Conservation (phyloP, 2,329 filamentous ascomycete genomes). For the Pestalotiopsis sp. region DNA sequence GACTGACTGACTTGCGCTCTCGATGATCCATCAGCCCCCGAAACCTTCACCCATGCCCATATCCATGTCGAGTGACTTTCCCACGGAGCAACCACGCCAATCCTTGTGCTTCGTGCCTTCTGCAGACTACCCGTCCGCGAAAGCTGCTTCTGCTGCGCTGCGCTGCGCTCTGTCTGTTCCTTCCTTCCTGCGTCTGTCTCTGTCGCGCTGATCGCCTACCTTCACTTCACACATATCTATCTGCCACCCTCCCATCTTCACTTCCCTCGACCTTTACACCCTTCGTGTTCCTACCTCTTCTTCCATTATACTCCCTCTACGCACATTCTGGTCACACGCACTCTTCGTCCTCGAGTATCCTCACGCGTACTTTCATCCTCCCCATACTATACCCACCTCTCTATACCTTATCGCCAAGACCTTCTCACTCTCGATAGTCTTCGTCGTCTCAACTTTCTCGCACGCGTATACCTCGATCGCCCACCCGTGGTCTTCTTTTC, state of each 20-base stretch:
- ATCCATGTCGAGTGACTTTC: not conserved
- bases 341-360: conserved; percentile 18
- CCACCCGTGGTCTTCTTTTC: conserved; percentile 13
- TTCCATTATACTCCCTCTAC: not conserved
- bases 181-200: not conserved
- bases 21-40: conserved; percentile 7
- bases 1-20: conserved; percentile 8
- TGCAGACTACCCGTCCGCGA: not conserved
- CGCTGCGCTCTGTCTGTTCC: not conserved
- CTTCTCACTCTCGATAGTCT: conserved; percentile 10
- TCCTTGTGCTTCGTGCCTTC: conserved; percentile 3
- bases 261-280: not conserved
- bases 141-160: not conserved
- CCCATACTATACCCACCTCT: not conserved
- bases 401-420: conserved; percentile 8
- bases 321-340: not conserved
- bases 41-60: conserved; percentile 4
- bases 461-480: not conserved
- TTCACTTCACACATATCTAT: conserved; percentile 16
- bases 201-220: conserved; percentile 24
- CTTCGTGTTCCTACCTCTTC: not conserved
- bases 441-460: not conserved
- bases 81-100: conserved; percentile 9
- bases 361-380: conserved; percentile 12
- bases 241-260: not conserved